phyloP scores from a whole-genome alignment of 495 filamentous ascomycete genomes.

The Sporormia fimetaria region DNA sequence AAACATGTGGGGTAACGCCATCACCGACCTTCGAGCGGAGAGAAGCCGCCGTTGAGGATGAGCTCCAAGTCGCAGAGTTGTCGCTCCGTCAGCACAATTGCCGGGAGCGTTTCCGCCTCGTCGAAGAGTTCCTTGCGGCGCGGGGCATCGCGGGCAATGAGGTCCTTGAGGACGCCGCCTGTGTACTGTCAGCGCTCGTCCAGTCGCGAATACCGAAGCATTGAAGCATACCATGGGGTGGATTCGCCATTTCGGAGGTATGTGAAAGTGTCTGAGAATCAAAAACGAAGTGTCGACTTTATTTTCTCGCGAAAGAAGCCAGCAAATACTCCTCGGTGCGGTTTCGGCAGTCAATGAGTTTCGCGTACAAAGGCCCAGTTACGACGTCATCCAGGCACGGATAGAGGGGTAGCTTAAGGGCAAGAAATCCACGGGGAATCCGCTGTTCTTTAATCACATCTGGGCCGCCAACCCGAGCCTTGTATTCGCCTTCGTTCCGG shows the following conservation, averaged over 20 bases:
- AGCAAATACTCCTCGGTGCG: too few species aligned
- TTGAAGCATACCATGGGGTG: conserved; percentile 56
- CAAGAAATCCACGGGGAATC: too few species aligned
- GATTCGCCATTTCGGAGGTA: conserved; percentile 49
- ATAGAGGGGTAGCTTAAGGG: too few species aligned
- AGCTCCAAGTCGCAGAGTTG: conserved; percentile 96
- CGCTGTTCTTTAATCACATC: too few species aligned
- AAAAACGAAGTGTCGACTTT: too few species aligned
- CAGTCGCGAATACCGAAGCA: neutral
- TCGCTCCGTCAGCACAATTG: conserved; percentile 75
- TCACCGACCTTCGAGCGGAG: conserved; percentile 87
- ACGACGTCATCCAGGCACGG: too few species aligned
- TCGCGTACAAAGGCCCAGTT: too few species aligned
- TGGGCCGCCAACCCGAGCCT: too few species aligned
- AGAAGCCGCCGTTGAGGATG: conserved; percentile 93
- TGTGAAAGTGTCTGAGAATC: too few species aligned
- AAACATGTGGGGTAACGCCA: conserved; percentile 34
- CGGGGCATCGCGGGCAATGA: conserved; percentile 78
- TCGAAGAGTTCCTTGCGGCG: conserved; percentile 61
- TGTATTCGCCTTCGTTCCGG: too few species aligned
- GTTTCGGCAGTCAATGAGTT: too few species aligned
- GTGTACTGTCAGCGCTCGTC: conserved; percentile 8
- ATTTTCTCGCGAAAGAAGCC: too few species aligned
- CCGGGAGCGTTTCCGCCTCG: conserved; percentile 79
- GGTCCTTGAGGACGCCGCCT: conserved; percentile 90